Conservation (phyloP, 441 rosid species). For the Adansonia rubrostipa region DNA sequence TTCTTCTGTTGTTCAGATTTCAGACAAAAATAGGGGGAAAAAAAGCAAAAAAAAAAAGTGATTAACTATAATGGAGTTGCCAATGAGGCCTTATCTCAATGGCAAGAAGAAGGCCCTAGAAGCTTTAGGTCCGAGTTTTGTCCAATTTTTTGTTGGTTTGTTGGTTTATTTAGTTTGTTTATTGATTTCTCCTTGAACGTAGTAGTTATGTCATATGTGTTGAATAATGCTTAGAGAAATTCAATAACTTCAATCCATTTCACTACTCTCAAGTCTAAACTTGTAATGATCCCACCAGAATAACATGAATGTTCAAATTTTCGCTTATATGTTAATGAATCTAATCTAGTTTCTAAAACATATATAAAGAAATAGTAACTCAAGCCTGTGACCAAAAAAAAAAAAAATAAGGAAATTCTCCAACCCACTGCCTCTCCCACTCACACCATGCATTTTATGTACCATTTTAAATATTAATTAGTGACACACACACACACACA, state of each 20-base stretch:
- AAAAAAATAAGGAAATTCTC: too few relatives aligned
- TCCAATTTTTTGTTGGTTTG: neutral
- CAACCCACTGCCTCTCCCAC: neutral
- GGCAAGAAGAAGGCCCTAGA: neutral
- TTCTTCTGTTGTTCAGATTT: neutral
- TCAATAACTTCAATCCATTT: too few relatives aligned
- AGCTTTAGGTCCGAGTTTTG: neutral
- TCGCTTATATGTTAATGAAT: neutral
- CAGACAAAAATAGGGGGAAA: neutral
- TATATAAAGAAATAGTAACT: neutral
- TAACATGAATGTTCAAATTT: neutral
- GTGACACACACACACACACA: too few relatives aligned
- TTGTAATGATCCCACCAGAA: too few relatives aligned
- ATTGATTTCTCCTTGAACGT: neutral
- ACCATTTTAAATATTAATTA: neutral
- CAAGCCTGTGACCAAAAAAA: neutral
- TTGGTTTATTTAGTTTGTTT: neutral
- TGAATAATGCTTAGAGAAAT: neutral
- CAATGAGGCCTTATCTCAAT: neutral
- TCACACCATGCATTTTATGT: neutral
- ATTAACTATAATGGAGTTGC: neutral
- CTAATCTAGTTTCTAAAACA: neutral
- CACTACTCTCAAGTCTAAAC: too few relatives aligned
- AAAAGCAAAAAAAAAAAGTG: neutral
- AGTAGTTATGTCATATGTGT: neutral